Base-by-base conservation (phyloP, 23 red algal genomes). In the Gracilaria gracilis region DNA sequence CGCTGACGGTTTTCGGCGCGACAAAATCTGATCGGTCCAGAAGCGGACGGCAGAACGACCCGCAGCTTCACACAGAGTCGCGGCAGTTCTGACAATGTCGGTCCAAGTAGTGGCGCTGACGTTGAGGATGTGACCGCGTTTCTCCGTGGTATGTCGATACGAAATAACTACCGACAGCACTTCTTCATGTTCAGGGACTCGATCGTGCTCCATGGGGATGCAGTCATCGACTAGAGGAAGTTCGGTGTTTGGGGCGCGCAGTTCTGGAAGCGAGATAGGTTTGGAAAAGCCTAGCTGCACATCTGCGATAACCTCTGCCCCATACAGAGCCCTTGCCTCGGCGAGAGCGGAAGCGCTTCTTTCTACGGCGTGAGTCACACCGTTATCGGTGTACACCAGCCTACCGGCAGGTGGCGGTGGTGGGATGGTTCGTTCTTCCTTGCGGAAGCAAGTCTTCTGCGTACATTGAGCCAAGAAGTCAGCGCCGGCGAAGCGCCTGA, bases 1-100 rank as follows among this genome's bases (percentile, higher is more conserved):
- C 0, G 33, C 80, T 24, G 35, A 8, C 16, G 80, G 80, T n/a
- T 61, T 66, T 6, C 80, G 50, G 1, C 28, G 16, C 9, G 80
- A 61, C 35, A 84, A 66, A 19, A 84, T 65, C 51, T 66, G 80
- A 50, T 84, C 80, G 51, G 80, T 84, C 80, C 80, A 84, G 9
- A 84, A 37, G 23, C 80, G 80, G 20, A 84, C 57, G 12, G 29
- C 9, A 9, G 29, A 13, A 17, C 31, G 25, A 14, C 80, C 80
- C 6, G 58, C 80, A 36, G 28, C 32, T 17, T 34, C 32, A 36
- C 80, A 84, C 50, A 84, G 31, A 2, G 9, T 28, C 14, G 47
- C 4, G 1, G 47, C 57, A 2, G 47, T 15, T 1, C 33, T 50
- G 6, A 9, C 47, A 29, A 66, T 36, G 25, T 29, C 14, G 1